phyloP scores from a whole-genome alignment of 108 stramenopile species.

The Cyclostephanos tholiformis region DNA sequence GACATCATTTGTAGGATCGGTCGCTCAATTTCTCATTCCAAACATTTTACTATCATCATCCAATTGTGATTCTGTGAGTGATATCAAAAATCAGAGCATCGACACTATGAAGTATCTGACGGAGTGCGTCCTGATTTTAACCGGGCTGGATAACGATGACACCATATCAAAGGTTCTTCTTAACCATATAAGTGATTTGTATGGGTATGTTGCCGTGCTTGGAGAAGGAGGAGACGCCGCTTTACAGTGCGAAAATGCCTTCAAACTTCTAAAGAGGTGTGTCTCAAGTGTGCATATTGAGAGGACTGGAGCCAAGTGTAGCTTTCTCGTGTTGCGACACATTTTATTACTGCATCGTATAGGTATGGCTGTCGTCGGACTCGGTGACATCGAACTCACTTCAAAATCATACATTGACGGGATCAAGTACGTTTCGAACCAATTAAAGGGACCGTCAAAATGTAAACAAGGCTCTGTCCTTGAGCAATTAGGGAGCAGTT shows the following conservation, averaged over 20 bases:
- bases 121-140: constrained; percentile 37
- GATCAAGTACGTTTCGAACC: constrained; percentile 46
- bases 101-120: constrained; percentile 18
- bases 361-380: constrained; percentile 38
- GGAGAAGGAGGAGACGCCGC: constrained; percentile 18
- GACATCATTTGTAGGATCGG: constrained; percentile 24
- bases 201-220: constrained; percentile 37
- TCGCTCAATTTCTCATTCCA: constrained; percentile 38
- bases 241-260: constrained; percentile 26
- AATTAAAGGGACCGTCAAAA: constrained; percentile 16
- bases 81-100: constrained; percentile 15
- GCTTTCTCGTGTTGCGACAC: constrained; percentile 32
- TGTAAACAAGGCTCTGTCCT: constrained; percentile 29
- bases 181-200: constrained; percentile 44
- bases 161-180: constrained; percentile 43
- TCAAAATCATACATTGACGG: constrained; percentile 38
- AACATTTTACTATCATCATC: constrained; percentile 31
- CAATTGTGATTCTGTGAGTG: background rate
- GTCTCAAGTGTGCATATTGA: constrained; percentile 38
- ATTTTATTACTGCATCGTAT: constrained; percentile 39
- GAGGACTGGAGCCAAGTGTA: constrained; percentile 40
- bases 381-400: constrained; percentile 18
- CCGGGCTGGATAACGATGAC: constrained; percentile 32
- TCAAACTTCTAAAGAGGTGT: constrained; percentile 34
- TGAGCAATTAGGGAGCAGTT: constrained; percentile 54